These are phyloP conservation scores for Pilasporangium apinafurcum DNA, from an alignment of 352 stramenopile genomes.

Conservation along the genomic window DNA sequence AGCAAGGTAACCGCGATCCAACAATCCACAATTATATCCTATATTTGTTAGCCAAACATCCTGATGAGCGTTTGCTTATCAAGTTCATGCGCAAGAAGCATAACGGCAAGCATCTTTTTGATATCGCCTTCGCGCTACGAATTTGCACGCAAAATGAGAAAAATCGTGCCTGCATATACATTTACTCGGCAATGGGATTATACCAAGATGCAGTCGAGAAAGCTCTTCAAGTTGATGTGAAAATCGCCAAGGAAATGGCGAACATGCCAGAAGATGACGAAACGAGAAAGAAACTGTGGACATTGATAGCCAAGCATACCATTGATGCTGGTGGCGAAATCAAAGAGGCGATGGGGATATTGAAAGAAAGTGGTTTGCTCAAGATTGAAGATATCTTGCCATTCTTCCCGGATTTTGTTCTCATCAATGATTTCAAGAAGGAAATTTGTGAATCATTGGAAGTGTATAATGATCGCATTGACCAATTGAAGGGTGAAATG, in stretches of 20 bases:
- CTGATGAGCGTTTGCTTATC: conserved; percentile 83
- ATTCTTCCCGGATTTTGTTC: conserved; percentile 94
- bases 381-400: conserved; percentile 94
- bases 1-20: conserved; percentile 83
- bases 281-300: conserved; percentile 91
- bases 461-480: conserved; percentile 88
- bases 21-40: conserved; percentile 93
- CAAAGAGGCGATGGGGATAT: conserved; percentile 78
- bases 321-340: conserved; percentile 86
- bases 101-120: conserved; percentile 82
- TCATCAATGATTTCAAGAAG: conserved; percentile 95
- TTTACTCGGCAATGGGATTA: conserved; percentile 91
- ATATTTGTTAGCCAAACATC: conserved; percentile 87
- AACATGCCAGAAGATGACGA: conserved; percentile 87
- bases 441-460: conserved; percentile 92
- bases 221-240: conserved; percentile 85
- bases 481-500: conserved; percentile 92
- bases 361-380: conserved; percentile 83
- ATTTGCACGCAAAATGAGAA: conserved; percentile 91
- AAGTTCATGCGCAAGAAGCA: conserved; percentile 89
- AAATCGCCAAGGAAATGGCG: conserved; percentile 92
- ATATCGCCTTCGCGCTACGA: conserved; percentile 89
- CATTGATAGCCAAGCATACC: conserved; percentile 89
- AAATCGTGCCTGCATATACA: conserved; percentile 91
- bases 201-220: conserved; percentile 92